phyloP scores from a whole-genome alignment of 768 basidiomycete genomes.

The Termitomyces sp. region DNA sequence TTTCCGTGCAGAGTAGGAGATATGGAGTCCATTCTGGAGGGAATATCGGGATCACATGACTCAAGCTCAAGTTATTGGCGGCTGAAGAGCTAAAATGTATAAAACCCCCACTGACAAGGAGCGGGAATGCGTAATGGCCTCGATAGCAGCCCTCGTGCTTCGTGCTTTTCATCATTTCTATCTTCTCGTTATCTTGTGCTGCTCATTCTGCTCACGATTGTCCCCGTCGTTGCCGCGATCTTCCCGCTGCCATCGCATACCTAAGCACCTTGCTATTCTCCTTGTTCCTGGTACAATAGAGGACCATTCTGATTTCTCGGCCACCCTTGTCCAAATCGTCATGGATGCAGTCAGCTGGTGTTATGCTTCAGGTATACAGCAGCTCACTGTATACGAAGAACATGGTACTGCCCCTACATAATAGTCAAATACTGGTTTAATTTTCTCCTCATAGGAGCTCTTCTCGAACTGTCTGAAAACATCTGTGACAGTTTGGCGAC shows the following conservation, averaged over 20 bases:
- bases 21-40: too few relatives aligned
- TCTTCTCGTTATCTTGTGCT: conserved; percentile 34
- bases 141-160: conserved; percentile 45
- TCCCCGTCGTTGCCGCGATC: conserved; percentile 37
- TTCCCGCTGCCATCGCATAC: conserved; percentile 52
- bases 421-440: conserved; percentile 15
- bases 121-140: conserved; percentile 29
- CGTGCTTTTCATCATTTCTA: conserved; percentile 56
- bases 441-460: conserved; percentile 28
- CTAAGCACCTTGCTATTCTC: conserved; percentile 62
- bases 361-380: conserved; percentile 50
- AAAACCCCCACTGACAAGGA: too few relatives aligned
- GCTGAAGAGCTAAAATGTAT: too few relatives aligned
- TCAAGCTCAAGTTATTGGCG: too few relatives aligned
- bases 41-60: too few relatives aligned
- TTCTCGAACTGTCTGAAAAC: conserved; percentile 33
- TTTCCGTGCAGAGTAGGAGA: too few relatives aligned
- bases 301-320: conserved; percentile 30
- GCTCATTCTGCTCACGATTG: conserved; percentile 34
- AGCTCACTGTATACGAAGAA: conserved; percentile 69
- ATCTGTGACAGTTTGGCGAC: conserved; percentile 29
- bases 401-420: conserved; percentile 38
- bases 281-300: conserved; percentile 42
- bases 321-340: conserved; percentile 47
- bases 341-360: conserved; percentile 57